Base-by-base conservation (phyloP, 257 asterid genomes). In the Gentiana straminea region DNA sequence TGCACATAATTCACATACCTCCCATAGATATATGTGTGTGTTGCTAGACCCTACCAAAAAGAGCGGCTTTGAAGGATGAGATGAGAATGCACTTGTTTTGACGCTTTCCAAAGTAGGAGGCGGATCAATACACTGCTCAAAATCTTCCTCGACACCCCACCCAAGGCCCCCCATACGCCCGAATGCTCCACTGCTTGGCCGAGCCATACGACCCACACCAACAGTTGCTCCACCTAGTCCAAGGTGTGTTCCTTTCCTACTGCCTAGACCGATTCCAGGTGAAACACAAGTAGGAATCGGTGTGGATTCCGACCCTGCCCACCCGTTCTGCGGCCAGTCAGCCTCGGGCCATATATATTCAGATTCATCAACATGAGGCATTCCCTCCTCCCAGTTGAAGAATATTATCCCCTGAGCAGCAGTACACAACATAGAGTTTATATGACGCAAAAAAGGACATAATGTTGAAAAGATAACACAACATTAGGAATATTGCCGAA, bases 1-100 rank as follows among this genome's bases (percentile, higher is more conserved):
- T 41, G 9, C 7, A 41, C 9, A 10, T 4, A 41, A 63, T 49
- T 57, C 54, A 44, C 38, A 48, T 80, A 87, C 98, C 98, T 91
- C 92, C 98, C 98, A 91, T 51, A 91, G 78, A 84, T 91, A 91
- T 70, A 80, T 61, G 69, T 85, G 97, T 35, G 97, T 84, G 63
- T 87, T 87, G 80, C 89, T 76, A 47, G 97, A 91, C 62, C 98
- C 98, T 63, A 87, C 98, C 84, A 91, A 78, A 75, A 91, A 91
- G 67, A 87, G 78, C 59, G 97, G 88, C 74, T 86, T 81, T 62
- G 94, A 91, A 52, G 98, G 98, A 74, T 91, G 97, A 66, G 83
- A 58, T 36, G 94, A 80, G 64, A 91, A 87, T 66, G 89, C 84
- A 63, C 81, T 83, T 36, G 94, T 73, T 75, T 73, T 79, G 58